Evolutionary conservation across 2,329 filamentous ascomycete genomes (phyloP), one percentile per base, ranked within the genome.

Genomic region (Talaromyces islandicus): DNA sequence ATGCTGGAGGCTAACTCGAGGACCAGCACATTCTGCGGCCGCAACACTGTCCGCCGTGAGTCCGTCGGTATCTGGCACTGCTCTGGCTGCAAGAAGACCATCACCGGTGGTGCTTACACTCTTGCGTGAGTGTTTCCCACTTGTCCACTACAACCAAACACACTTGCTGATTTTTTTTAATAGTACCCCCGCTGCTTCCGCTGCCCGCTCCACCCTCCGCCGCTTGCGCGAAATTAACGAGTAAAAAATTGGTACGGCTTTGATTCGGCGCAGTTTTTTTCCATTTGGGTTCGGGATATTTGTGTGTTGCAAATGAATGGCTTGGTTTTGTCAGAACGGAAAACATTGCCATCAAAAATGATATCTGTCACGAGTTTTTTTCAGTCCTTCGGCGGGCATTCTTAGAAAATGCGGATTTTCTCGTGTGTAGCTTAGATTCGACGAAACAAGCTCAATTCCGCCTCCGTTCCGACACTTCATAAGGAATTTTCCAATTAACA

Each of bases 1-100:
- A 27, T 10, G 5, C 30, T 32, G 21, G n/a, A 38, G 9, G 14
- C 57, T 59, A 59, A 59, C 56, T 30, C 14, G 19, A 50, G 32
- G 19, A 21, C 6, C 41, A 61, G 93, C 88, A 93, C 92, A 69
- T 99, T 97, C 90, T 96, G 92, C 87, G 93, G 93, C 77, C 97
- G 97, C 89, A 88, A 87, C 78, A 90, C 88, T 73, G 92, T 96
- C 77, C 92, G 92, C 85, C 88, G 93, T 76, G 85, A 91, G 77
- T 88, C 91, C 66, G 90, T 93, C 72, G 92, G 92, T 74, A 97
- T 96, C 86, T 97, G 93, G 93, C 86, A 93, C 81, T 99, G 94
- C 90, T 89, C 87, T 81, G 85, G 88, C 64, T 97, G 94, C 89
- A 88, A 90, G 80, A 97, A 97, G 89, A 91, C 88, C 75, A 85